Conservation (phyloP, 306 rosid genomes). For the peach (Prunus persica) region DNA sequence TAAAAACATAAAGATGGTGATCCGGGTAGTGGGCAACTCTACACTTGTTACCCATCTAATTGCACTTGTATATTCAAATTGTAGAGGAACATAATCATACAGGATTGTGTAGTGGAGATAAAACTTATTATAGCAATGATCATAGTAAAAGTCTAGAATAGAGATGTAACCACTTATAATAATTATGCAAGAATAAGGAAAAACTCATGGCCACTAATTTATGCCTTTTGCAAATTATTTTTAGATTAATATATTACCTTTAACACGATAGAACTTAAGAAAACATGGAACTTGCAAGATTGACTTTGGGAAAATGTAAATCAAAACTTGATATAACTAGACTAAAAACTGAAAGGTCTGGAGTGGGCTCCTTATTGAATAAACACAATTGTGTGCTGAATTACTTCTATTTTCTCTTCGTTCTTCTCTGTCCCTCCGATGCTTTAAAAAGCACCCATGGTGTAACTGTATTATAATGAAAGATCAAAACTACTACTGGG, state of each 20-base stretch:
- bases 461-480: background rate
- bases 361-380: background rate
- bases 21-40: too few species aligned
- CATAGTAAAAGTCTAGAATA: background rate
- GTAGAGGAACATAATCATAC: too few species aligned
- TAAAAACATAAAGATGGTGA: background rate
- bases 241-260: background rate
- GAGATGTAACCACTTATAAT: background rate
- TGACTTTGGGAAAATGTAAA: background rate
- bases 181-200: background rate
- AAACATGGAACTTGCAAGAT: background rate
- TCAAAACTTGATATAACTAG: background rate
- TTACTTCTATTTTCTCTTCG: background rate
- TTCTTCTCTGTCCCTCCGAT: background rate
- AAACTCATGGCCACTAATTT: background rate
- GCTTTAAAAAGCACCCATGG: background rate
- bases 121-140: background rate
- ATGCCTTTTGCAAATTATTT: background rate
- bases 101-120: background rate
- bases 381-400: background rate
- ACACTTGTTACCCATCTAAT: background rate
- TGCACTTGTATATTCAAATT: too few species aligned
- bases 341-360: background rate
- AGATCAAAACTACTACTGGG: background rate
- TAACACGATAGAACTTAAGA: background rate